phyloP scores from a whole-genome alignment of 257 asterid species.

The Nicotiana sylvestris region DNA sequence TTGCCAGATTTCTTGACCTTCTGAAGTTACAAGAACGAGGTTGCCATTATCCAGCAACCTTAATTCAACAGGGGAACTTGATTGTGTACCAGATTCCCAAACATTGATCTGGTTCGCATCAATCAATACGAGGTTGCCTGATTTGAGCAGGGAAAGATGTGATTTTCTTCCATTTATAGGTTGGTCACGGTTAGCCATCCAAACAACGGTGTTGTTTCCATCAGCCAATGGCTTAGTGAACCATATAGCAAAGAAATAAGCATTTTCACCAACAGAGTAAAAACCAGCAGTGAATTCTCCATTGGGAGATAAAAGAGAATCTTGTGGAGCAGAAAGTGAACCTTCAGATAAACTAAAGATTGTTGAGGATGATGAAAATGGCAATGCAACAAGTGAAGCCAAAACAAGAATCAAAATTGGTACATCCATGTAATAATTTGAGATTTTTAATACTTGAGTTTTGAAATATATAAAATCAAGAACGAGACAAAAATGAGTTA shows the following conservation, averaged over 20 bases:
- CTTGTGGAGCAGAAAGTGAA: slow-evolving; percentile 14
- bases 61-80: background rate
- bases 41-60: slow-evolving; percentile 28
- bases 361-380: slow-evolving; percentile 10
- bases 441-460: background rate
- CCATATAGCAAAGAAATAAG: slow-evolving; percentile 33
- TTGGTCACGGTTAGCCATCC: slow-evolving; percentile 39
- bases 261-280: slow-evolving; percentile 25
- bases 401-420: slow-evolving; percentile 1
- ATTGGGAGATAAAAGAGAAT: slow-evolving; percentile 12
- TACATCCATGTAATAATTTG: background rate
- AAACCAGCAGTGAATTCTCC: slow-evolving; percentile 28
- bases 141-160: slow-evolving; percentile 4
- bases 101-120: slow-evolving; percentile 24
- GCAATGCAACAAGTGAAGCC: background rate
- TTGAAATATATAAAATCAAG: background rate
- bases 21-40: slow-evolving; percentile 19
- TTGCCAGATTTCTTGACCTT: slow-evolving; percentile 25
- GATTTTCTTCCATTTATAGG: slow-evolving; percentile 25
- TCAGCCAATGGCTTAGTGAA: slow-evolving; percentile 9
- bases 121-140: slow-evolving; percentile 23
- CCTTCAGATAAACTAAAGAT: slow-evolving; percentile 2
- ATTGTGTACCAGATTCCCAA: slow-evolving; percentile 20
- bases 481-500: too few relatives aligned
- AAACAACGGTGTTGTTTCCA: slow-evolving; percentile 22